These are phyloP conservation scores for Xylaria sp. DNA, from an alignment of 2,329 filamentous ascomycete species.

Conservation along the genomic window DNA sequence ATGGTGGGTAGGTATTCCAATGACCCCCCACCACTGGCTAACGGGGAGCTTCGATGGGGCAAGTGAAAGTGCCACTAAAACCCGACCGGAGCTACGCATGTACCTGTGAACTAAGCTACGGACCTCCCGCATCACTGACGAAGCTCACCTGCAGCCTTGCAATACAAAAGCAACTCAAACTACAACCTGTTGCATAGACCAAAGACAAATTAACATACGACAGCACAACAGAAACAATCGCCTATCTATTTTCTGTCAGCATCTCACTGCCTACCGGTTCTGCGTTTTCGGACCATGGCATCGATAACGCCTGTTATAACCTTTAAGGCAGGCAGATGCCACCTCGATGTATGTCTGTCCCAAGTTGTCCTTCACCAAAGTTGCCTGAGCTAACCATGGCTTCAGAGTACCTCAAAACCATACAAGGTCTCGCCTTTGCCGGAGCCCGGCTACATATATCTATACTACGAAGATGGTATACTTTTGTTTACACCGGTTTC, in stretches of 20 bases:
- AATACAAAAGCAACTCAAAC: slow-evolving; percentile 12
- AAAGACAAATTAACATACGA: background rate
- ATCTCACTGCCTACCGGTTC: background rate
- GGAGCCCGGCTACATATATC: slow-evolving; percentile 87
- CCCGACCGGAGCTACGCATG: slow-evolving; percentile 1
- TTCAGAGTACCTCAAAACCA: slow-evolving; percentile 57
- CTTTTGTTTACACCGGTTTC: background rate
- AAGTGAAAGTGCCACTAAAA: background rate
- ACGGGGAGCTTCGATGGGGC: background rate
- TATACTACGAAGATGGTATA: slow-evolving; percentile 89
- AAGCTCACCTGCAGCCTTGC: slow-evolving; percentile 49
- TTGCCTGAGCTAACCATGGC: slow-evolving; percentile 36
- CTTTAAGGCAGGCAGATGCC: slow-evolving; percentile 94
- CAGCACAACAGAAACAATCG: background rate
- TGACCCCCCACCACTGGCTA: background rate
- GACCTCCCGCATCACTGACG: slow-evolving; percentile 42
- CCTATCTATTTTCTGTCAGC: background rate
- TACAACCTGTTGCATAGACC: background rate
- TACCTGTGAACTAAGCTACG: background rate
- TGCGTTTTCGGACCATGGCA: slow-evolving; percentile 68
- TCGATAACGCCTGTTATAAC: slow-evolving; percentile 85
- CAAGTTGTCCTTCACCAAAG: slow-evolving; percentile 20
- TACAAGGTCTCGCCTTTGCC: slow-evolving; percentile 78
- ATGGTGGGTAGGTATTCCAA: too few species aligned
- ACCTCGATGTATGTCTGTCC: slow-evolving; percentile 76